A percentile compares a stretch with the other conserved stretches of the same genome.
These are phyloP conservation scores for Trametes hirsuta DNA, from an alignment of 1,284 basidiomycete species.

Conservation along the genomic window DNA sequence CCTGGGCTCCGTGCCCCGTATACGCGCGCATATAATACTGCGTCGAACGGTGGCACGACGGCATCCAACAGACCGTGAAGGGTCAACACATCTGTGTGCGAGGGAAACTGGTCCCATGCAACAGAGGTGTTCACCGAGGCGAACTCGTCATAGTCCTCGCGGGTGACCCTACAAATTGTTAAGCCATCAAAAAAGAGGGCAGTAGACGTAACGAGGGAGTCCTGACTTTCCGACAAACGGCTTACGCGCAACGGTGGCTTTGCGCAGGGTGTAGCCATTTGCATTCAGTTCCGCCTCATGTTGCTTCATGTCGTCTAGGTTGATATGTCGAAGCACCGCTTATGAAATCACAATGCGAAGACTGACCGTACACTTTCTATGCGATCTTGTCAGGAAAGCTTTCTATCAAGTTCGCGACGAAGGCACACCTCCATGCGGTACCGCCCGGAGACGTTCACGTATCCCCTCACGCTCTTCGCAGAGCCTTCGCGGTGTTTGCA, in stretches of 20 bases:
- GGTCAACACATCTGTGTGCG: conserved; percentile 60
- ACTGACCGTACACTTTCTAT: conserved; percentile 29
- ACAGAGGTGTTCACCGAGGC: conserved; percentile 62
- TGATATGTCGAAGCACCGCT: not conserved
- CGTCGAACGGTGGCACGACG: conserved; percentile 75
- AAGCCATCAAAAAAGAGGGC: not conserved
- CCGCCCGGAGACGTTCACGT: conserved; percentile 73
- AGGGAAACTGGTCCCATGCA: conserved; percentile 68
- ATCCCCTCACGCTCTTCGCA: conserved; percentile 54
- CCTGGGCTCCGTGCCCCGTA: conserved; percentile 60
- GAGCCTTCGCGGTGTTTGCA: conserved; percentile 59
- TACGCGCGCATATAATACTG: conserved; percentile 64
- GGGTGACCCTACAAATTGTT: conserved; percentile 45
- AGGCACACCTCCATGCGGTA: conserved; percentile 72
- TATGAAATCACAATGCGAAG: no score
- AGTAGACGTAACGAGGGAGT: not conserved
- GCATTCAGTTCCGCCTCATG: conserved; percentile 51
- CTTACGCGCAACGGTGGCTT: conserved; percentile 63
- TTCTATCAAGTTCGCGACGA: not conserved
- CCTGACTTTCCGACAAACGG: conserved; percentile 41
- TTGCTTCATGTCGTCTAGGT: conserved; percentile 10
- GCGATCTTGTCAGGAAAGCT: conserved; percentile 10
- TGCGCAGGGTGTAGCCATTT: conserved; percentile 62
- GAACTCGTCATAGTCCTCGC: conserved; percentile 61
- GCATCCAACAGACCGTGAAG: conserved; percentile 69